Base-by-base conservation (phyloP, 2,329 filamentous ascomycete species). In the Alternaria gansuensis region DNA sequence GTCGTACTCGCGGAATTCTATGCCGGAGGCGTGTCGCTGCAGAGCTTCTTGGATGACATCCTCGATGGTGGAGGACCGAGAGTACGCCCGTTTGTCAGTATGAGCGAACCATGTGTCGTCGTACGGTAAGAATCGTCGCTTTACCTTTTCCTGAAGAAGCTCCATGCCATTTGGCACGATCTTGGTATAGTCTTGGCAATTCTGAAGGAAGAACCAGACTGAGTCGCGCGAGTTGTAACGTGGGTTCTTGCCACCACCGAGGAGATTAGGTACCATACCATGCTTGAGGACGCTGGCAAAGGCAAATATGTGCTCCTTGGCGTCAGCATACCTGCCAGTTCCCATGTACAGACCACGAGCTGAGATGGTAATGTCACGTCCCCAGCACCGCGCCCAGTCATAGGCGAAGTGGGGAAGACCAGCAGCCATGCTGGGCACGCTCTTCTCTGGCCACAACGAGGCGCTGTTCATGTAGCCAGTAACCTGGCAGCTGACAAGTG, bases 251-350 rank as follows among this genome's bases (percentile, higher is more conserved):
- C 95, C 93, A 59, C 91, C 92, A 65, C 92, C 90, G 13, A 99
- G 83, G 21, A 99, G 84, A 72, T 99, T 99, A 13, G 95, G 95
- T 57, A 99, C 93, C 93, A 98, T 96, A 50, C 95, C 95, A 70
- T 99, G 95, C 82, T 99, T 99, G 67, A 99, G 81, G 10, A 99
- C 93, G 75, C 93, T 97, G 2, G 91, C 93, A 79, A 99, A 99
- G 8, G 93, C 94, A 60, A 92, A 82, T 58, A 99, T 97, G 72
- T 99, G 96, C 76, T 98, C 93, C 72, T 88, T 93, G 7, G 95
- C 95, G 75, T 97, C 93, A 2, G 85, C 87, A 69, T 90, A 97
- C 8, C 95, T 89, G 2, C 93, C 92, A 10, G 94, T 98, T 39
- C 91, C 93, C 34, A 99, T 86, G 67, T 91, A 92, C n/a, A 99